Evolutionary conservation across 179 eudicot genomes (phyloP), one percentile per base, ranked within the genome.

Genomic region (Dionaea muscipula): DNA sequence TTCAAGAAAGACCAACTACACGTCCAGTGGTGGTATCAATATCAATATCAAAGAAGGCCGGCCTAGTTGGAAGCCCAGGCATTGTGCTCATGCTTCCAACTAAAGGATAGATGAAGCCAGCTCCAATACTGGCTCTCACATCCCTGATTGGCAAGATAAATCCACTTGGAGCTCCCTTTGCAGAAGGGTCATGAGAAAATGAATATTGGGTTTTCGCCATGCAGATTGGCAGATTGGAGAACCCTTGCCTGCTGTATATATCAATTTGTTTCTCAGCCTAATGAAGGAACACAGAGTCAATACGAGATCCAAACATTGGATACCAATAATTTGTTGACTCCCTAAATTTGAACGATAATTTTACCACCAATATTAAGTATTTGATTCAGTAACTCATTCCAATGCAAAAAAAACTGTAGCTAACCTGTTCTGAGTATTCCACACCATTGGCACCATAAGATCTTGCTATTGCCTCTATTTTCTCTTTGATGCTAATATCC

Each of bases 51-150:
- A 80, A 91, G 73, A 91, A 91, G 74, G 94, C 86, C 67, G 98
- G 98, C 66, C 98, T 82, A 2, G 95, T 91, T 1, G 98, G 95
- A 59, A 91, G 94, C 26, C 98, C 95, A 2, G 95, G 98, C 95
- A 91, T 91, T 35, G 98, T 91, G 70, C 95, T 91, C 98, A 91
- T 91, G 4, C 91, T 80, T 57, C 98, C 98, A 27, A 91, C 95
- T 53, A 91, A 61, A 37, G 98, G 98, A 71, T 84, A 86, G 20
- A 91, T 84, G 53, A 91, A 91, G 40, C 98, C 98, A 2, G 98
- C 98, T 35, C 98, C 95, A 50, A 86, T 84, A 79, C 95, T 86
- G 10, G 73, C 98, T 51, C 98, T 66, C 19, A 91, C 94, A 19
- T 91, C 98, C 65, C 98, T 71, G 28, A 91, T 86, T 25, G 98